phyloP scores from a whole-genome alignment of 805 yeast genomes.

The Sugiyamaella lignohabitans region DNA sequence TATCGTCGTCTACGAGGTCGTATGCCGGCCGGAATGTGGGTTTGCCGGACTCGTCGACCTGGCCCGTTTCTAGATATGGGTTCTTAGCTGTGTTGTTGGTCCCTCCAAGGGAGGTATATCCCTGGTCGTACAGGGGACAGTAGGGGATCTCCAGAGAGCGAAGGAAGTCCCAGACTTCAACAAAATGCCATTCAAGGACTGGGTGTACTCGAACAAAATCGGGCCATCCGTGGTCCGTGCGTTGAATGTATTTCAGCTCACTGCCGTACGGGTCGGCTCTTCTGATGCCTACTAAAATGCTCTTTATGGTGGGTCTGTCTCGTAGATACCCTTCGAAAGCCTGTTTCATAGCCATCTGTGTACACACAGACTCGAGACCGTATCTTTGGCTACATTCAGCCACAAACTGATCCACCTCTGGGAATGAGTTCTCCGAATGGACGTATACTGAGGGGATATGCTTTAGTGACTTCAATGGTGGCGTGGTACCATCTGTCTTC shows the following conservation, averaged over 20 bases:
- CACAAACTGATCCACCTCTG: constrained; percentile 64
- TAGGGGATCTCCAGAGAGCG: constrained; percentile 53
- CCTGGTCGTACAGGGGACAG: constrained; percentile 70
- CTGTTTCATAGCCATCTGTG: constrained; percentile 44
- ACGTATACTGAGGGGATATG: constrained; percentile 62
- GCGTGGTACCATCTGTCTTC: background rate
- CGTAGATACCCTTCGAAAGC: constrained; percentile 64
- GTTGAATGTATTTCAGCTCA: constrained; percentile 51
- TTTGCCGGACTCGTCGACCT: constrained; percentile 24
- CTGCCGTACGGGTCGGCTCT: constrained; percentile 81
- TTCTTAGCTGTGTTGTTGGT: constrained; percentile 62
- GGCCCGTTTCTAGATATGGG: constrained; percentile 43
- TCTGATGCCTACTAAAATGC: constrained; percentile 83
- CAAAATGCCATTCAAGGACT: constrained; percentile 77
- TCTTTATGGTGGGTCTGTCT: constrained; percentile 48
- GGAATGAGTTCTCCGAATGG: constrained; percentile 66
- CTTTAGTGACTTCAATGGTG: constrained; percentile 12
- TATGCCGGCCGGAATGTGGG: constrained; percentile 55
- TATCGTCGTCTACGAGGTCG: constrained; percentile 42
- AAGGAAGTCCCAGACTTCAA: constrained; percentile 66
- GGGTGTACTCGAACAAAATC: constrained; percentile 79
- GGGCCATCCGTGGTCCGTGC: constrained; percentile 92
- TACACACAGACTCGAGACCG: constrained; percentile 41
- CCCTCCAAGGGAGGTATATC: constrained; percentile 90
- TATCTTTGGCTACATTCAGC: constrained; percentile 47